phyloP scores from a whole-genome alignment of 257 asterid species.

The Vinca minor region DNA sequence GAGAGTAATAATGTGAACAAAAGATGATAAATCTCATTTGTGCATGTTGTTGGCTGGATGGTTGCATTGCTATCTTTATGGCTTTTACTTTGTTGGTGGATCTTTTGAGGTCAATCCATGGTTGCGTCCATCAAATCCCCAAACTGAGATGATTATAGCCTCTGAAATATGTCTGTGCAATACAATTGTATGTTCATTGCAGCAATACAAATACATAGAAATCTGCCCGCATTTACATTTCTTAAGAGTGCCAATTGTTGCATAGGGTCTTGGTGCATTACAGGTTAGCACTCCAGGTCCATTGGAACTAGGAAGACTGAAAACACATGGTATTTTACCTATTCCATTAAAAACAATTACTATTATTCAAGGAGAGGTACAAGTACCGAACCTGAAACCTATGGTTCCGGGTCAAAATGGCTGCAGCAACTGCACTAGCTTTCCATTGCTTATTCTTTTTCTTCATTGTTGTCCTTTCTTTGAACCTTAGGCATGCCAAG shows the following conservation, averaged over 20 bases:
- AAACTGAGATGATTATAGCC: slow-evolving; percentile 24
- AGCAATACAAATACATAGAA: background rate
- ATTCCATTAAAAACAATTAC: too few species aligned
- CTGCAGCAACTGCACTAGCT: too few species aligned
- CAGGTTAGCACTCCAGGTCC: slow-evolving; percentile 9
- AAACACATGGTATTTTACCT: background rate
- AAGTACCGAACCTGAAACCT: too few species aligned
- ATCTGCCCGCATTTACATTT: slow-evolving; percentile 3
- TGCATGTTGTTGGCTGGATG: background rate
- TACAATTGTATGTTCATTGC: too few species aligned
- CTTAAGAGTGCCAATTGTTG: slow-evolving; percentile 37
- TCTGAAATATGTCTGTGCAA: slow-evolving; percentile 37
- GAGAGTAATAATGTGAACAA: background rate
- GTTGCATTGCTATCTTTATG: background rate
- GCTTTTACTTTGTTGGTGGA: background rate
- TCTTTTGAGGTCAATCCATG: background rate
- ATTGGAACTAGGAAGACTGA: background rate
- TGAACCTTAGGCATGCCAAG: background rate
- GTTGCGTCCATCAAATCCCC: slow-evolving; percentile 44
- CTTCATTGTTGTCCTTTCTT: background rate
- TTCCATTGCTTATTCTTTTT: too few species aligned
- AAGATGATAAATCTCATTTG: background rate
- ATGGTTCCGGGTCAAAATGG: too few species aligned
- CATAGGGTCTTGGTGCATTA: slow-evolving; percentile 61
- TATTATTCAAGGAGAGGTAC: too few species aligned